phyloP scores from a whole-genome alignment of 2,329 filamentous ascomycete genomes.

The Rhynchosporium agropyri region DNA sequence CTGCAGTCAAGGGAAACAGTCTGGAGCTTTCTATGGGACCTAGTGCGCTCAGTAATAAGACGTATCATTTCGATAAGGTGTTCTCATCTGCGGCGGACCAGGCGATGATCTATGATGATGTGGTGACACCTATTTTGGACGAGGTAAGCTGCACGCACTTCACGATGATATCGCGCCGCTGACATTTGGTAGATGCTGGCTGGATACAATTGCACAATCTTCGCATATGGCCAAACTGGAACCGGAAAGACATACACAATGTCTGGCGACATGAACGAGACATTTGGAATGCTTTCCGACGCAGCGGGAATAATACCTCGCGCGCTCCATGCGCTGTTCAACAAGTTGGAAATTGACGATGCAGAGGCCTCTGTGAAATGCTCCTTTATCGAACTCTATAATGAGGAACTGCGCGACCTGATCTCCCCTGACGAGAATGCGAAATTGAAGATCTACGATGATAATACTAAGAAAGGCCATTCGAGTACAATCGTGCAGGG shows the following conservation, averaged over 20 bases:
- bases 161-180: constrained; percentile 4
- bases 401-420: constrained; percentile 92
- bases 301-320: constrained; percentile 94
- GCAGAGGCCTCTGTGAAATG: constrained; percentile 91
- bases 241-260: constrained; percentile 99
- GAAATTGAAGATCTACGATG: constrained; percentile 96
- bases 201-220: constrained; percentile 98
- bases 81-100: constrained; percentile 96
- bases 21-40: constrained; percentile 91
- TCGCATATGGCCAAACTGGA: constrained; percentile 96
- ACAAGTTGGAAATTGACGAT: constrained; percentile 76
- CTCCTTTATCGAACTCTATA: constrained; percentile 98
- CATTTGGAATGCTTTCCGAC: constrained; percentile 81
- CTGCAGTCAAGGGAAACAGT: constrained; percentile 82
- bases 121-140: constrained; percentile 88
- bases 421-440: constrained; percentile 77
- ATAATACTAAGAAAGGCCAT: constrained; percentile 83
- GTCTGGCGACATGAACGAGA: constrained; percentile 95
- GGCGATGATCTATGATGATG: constrained; percentile 91
- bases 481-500: constrained; percentile 88
- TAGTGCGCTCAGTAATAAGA: constrained; percentile 91
- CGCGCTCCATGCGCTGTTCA: constrained; percentile 83
- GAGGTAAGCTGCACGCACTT: constrained; percentile 63
- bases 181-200: constrained; percentile 70
- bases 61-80: constrained; percentile 95